Evolutionary conservation across 768 basidiomycete species (phyloP).

Genomic region (Dentipellis sp.): DNA sequence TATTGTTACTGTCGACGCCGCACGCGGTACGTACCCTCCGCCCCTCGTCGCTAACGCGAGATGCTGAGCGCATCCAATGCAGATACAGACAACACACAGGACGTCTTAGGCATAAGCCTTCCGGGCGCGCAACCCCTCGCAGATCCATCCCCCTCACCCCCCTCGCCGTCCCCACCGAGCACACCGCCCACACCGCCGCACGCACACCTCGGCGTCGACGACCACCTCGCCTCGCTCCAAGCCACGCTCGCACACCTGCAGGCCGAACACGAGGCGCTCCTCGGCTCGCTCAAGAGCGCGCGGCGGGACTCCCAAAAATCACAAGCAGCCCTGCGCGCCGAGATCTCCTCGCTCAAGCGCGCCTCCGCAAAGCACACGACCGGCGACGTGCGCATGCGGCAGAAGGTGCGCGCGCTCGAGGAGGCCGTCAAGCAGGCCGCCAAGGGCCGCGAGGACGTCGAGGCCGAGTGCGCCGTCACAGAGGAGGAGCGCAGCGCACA

Average conservation of each 20-base stretch:
- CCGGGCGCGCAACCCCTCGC: slow-evolving; percentile 2
- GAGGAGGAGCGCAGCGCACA: slow-evolving; percentile 23
- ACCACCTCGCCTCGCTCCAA: slow-evolving; percentile 55
- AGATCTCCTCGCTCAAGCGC: slow-evolving; percentile 78
- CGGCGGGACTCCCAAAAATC: slow-evolving; percentile 79
- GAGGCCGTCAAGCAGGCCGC: slow-evolving; percentile 75
- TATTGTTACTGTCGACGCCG: slow-evolving; percentile 55
- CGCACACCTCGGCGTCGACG: slow-evolving; percentile 48
- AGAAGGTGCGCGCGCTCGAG: slow-evolving; percentile 82
- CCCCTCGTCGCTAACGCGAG: no score
- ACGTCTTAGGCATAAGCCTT: slow-evolving; percentile 1
- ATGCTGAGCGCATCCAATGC: no score
- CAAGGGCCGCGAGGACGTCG: slow-evolving; percentile 36
- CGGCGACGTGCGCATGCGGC: slow-evolving; percentile 71
- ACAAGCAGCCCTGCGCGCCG: slow-evolving; percentile 69
- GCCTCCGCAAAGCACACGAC: slow-evolving; percentile 72
- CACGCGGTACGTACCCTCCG: slow-evolving; percentile 13
- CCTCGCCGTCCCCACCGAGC: slow-evolving; percentile 9
- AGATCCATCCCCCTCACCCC: slow-evolving; percentile 13
- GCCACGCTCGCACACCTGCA: slow-evolving; percentile 54
- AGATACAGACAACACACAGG: slow-evolving; percentile 1
- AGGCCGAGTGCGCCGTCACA: slow-evolving; percentile 30
- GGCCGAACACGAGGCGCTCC: slow-evolving; percentile 60
- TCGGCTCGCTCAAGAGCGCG: slow-evolving; percentile 62
- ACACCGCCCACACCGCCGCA: slow-evolving; percentile 16